Evolutionary conservation across 352 stramenopile species (phyloP).

Genomic region (Blastocystis sp.): DNA sequence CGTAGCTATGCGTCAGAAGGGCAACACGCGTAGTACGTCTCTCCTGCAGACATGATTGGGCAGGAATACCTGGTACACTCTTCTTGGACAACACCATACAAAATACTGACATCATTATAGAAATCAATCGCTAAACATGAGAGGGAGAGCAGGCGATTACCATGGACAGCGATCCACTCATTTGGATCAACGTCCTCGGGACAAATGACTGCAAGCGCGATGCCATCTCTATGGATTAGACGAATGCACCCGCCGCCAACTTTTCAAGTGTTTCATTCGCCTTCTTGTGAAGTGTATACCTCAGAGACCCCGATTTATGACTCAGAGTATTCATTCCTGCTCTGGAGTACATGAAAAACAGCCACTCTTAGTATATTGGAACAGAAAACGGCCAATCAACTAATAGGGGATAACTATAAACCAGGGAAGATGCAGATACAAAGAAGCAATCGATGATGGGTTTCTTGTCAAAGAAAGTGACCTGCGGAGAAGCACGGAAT

Average conservation of each 20-base stretch:
- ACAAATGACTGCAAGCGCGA: slow-evolving; percentile 52
- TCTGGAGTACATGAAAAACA: neutral
- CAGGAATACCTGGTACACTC: slow-evolving; percentile 45
- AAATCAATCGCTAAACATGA: slow-evolving; percentile 59
- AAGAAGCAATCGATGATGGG: neutral
- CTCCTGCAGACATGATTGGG: slow-evolving; percentile 51
- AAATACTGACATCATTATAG: slow-evolving; percentile 63
- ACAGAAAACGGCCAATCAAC: neutral
- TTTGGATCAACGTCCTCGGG: slow-evolving; percentile 52
- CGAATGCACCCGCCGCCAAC: neutral
- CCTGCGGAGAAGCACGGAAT: neutral
- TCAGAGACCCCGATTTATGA: slow-evolving; percentile 4
- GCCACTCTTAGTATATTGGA: neutral
- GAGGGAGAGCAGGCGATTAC: neutral
- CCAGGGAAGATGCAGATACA: neutral
- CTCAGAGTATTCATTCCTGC: neutral
- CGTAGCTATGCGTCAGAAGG: slow-evolving; percentile 7
- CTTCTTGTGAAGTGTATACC: slow-evolving; percentile 52
- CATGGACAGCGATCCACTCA: slow-evolving; percentile 64
- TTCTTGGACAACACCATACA: slow-evolving; percentile 47
- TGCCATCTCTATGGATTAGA: slow-evolving; percentile 27
- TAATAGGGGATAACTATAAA: neutral
- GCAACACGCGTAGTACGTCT: neutral
- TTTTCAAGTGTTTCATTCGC: slow-evolving; percentile 21
- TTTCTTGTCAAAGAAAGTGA: neutral